A percentile compares a stretch with the other conserved stretches of the same genome.
phyloP scores from a whole-genome alignment of 495 filamentous ascomycete genomes.

The Letharia lupina region DNA sequence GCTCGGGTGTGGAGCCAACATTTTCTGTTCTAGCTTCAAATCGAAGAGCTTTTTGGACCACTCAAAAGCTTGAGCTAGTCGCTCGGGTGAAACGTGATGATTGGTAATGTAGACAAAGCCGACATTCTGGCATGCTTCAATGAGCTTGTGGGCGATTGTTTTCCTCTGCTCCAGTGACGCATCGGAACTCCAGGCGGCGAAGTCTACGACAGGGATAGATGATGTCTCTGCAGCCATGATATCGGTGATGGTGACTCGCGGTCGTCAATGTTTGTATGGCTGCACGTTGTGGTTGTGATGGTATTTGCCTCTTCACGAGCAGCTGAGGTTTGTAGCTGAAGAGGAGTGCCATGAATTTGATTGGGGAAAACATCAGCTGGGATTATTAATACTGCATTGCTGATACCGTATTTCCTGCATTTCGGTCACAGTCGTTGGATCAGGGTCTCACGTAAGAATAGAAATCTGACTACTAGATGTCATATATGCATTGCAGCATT shows the following conservation, averaged over 20 bases:
- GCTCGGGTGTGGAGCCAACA: constrained; percentile 53
- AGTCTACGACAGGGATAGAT: constrained; percentile 48
- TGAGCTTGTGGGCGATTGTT: constrained; percentile 41
- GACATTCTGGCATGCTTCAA: constrained; percentile 46
- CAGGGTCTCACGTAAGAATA: background rate
- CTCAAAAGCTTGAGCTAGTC: constrained; percentile 46
- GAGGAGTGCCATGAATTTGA: background rate
- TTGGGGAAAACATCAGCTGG: background rate
- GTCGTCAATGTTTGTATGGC: background rate
- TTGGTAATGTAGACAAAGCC: constrained; percentile 54
- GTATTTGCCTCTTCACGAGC: background rate
- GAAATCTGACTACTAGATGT: background rate
- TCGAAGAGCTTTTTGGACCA: constrained; percentile 45
- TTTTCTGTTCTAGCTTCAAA: constrained; percentile 38
- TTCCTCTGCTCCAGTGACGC: constrained; percentile 31
- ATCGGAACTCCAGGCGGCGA: constrained; percentile 34
- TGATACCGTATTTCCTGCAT: background rate
- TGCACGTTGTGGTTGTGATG: background rate
- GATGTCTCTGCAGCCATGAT: constrained; percentile 8
- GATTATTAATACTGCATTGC: background rate
- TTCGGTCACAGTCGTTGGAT: too few species aligned
- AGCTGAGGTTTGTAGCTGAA: background rate
- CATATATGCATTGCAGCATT: background rate
- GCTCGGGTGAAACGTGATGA: constrained; percentile 39
- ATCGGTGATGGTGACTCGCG: background rate